Evolutionary conservation across 106 monocot species (phyloP).

Genomic region (Acanthochlamys bracteata): DNA sequence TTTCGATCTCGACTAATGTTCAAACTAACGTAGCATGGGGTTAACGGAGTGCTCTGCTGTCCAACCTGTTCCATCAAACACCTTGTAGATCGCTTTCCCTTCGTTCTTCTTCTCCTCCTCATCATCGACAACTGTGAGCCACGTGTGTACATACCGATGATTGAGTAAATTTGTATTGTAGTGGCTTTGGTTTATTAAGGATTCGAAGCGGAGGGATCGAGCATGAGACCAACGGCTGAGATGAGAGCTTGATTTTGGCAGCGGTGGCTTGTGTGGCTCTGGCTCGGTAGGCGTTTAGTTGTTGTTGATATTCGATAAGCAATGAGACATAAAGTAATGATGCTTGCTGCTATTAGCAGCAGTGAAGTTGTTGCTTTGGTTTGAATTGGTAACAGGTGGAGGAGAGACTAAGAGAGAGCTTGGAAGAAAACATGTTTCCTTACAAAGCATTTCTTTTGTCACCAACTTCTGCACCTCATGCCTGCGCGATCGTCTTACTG

Average conservation of each 20-base stretch:
- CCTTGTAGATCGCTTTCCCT: slow-evolving; percentile 88
- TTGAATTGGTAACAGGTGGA: no score
- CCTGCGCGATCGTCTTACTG: slow-evolving; percentile 63
- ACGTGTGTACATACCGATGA: background rate
- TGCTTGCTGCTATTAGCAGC: no score
- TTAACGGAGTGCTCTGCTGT: slow-evolving; percentile 93
- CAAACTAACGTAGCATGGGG: slow-evolving; percentile 88
- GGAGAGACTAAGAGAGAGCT: no score
- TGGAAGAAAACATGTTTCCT: no score
- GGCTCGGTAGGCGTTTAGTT: background rate
- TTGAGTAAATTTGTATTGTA: slow-evolving; percentile 1
- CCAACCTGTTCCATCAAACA: slow-evolving; percentile 92
- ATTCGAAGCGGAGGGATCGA: slow-evolving; percentile 46
- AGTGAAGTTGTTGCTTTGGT: no score
- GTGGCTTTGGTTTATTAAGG: slow-evolving; percentile 29
- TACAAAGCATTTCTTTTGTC: slow-evolving; percentile 7
- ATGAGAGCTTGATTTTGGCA: slow-evolving; percentile 22
- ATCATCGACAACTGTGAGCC: slow-evolving; percentile 2
- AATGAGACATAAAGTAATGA: no score
- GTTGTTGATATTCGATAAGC: no score
- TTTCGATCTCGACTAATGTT: no score
- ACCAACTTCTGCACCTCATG: slow-evolving; percentile 75
- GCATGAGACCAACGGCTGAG: slow-evolving; percentile 76
- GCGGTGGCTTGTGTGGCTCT: background rate
- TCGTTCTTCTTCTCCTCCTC: slow-evolving; percentile 2